These are phyloP conservation scores for Colletotrichum lupini DNA, from an alignment of 2,329 filamentous ascomycete species.

Conservation along the genomic window DNA sequence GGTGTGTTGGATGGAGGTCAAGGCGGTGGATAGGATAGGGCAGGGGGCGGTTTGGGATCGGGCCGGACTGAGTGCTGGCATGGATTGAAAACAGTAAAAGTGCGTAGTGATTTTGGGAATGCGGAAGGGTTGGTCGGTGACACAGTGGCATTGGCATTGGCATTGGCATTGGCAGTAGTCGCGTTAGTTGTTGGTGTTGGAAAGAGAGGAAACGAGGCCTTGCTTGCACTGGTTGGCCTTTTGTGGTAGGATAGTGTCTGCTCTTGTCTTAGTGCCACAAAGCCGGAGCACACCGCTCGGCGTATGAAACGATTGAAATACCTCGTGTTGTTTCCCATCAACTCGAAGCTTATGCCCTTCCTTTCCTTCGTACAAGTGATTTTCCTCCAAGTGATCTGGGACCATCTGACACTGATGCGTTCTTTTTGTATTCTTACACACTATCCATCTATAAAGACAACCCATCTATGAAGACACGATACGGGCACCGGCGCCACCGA, in stretches of 20 bases:
- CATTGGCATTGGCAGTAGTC: background rate
- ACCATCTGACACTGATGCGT: too few relatives aligned
- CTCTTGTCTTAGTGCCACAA: constrained; percentile 7
- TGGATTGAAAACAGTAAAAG: background rate
- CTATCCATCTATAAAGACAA: background rate
- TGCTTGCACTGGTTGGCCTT: background rate
- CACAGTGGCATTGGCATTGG: too few relatives aligned
- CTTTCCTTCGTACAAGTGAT: background rate
- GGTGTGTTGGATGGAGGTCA: background rate
- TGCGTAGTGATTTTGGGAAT: background rate
- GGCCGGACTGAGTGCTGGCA: background rate
- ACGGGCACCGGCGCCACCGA: constrained; percentile 17
- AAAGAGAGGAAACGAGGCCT: background rate
- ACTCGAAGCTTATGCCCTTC: background rate
- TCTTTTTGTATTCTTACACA: background rate
- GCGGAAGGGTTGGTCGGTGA: background rate
- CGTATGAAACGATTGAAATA: background rate
- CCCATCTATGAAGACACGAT: constrained; percentile 18
- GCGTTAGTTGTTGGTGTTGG: background rate
- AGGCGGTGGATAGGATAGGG: background rate
- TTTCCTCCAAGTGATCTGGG: too few relatives aligned
- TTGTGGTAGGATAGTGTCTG: constrained; percentile 29
- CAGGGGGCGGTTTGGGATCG: background rate
- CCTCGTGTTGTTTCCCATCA: background rate
- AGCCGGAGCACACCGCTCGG: constrained; percentile 16